A percentile compares a stretch with the other conserved stretches of the same genome.
Evolutionary conservation across 139 green algal species (phyloP).

Genomic region (Tetratostichococcus sp.): DNA sequence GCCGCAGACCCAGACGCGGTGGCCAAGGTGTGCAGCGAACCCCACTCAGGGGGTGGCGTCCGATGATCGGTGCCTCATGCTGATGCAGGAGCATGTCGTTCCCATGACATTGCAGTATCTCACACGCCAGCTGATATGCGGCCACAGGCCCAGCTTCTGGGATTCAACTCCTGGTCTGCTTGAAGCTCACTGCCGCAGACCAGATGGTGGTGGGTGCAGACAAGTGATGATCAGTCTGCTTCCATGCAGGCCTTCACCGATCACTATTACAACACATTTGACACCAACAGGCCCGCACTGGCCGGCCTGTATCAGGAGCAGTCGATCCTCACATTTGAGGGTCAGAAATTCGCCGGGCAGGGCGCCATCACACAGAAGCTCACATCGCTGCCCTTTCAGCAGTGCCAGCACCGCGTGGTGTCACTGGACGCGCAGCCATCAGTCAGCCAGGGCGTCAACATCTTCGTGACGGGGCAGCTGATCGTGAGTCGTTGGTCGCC

Average conservation of each 20-base stretch:
- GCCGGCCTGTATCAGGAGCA: slow-evolving; percentile 78
- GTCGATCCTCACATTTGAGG: slow-evolving; percentile 84
- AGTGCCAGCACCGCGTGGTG: slow-evolving; percentile 63
- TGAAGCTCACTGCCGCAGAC: too few species aligned
- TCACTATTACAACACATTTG: slow-evolving; percentile 96
- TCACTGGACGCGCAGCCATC: slow-evolving; percentile 85
- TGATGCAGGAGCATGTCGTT: too few species aligned
- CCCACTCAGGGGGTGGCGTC: too few species aligned
- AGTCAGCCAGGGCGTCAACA: slow-evolving; percentile 68
- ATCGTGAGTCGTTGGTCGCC: slow-evolving; percentile 39
- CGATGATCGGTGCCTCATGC: too few species aligned
- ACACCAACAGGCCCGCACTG: slow-evolving; percentile 68
- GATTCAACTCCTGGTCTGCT: too few species aligned
- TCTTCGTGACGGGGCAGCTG: slow-evolving; percentile 85
- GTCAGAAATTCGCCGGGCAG: slow-evolving; percentile 66
- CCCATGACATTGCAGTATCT: too few species aligned
- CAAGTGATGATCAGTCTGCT: too few species aligned
- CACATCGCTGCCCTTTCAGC: slow-evolving; percentile 68
- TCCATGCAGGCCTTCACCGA: slow-evolving; percentile 86
- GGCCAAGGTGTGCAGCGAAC: too few species aligned
- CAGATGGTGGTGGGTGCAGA: too few species aligned
- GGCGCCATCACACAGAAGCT: slow-evolving; percentile 75
- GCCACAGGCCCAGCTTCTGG: too few species aligned
- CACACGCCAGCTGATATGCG: too few species aligned
- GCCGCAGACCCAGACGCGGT: slow-evolving; percentile 27